These are phyloP conservation scores for Fomitopsis pulvina DNA, from an alignment of 768 basidiomycete species.

Conservation along the genomic window DNA sequence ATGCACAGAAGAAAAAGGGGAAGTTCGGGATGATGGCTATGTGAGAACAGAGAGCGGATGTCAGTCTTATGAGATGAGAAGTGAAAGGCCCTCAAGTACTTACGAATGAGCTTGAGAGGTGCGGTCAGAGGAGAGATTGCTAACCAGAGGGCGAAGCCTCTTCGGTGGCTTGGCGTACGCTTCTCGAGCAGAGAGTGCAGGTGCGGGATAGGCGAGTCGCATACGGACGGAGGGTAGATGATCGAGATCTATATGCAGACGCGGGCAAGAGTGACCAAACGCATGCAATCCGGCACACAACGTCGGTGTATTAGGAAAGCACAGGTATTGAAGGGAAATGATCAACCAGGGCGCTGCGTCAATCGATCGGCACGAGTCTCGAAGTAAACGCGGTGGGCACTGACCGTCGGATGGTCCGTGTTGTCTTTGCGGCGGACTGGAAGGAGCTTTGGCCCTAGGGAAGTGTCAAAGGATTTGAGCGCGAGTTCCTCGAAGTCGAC, in stretches of 20 bases:
- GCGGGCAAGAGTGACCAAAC: too few relatives aligned
- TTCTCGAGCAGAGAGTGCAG: conserved; percentile 44
- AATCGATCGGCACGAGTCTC: conserved; percentile 13
- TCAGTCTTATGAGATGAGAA: too few relatives aligned
- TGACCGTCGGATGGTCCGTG: conserved; percentile 13
- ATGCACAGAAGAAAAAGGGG: conserved; percentile 80
- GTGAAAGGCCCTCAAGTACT: too few relatives aligned
- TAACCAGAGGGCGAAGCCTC: conserved; percentile 63
- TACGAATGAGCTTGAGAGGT: background rate
- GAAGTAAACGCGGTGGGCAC: background rate
- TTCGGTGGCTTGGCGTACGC: conserved; percentile 57
- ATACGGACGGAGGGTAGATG: conserved; percentile 42
- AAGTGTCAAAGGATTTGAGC: conserved; percentile 66
- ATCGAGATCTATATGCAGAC: conserved; percentile 48
- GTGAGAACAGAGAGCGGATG: too few relatives aligned
- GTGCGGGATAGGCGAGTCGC: conserved; percentile 34
- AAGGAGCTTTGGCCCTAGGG: conserved; percentile 44
- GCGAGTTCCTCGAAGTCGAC: conserved; percentile 80
- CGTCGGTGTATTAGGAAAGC: too few relatives aligned
- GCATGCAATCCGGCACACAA: too few relatives aligned
- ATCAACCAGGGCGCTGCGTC: conserved; percentile 14
- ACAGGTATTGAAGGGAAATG: too few relatives aligned
- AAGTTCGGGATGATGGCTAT: conserved; percentile 77
- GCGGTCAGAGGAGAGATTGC: conserved; percentile 9
- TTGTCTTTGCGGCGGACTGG: conserved; percentile 10